phyloP scores from a whole-genome alignment of 2,329 filamentous ascomycete species.

The Neofusicoccum kwambonambiense region DNA sequence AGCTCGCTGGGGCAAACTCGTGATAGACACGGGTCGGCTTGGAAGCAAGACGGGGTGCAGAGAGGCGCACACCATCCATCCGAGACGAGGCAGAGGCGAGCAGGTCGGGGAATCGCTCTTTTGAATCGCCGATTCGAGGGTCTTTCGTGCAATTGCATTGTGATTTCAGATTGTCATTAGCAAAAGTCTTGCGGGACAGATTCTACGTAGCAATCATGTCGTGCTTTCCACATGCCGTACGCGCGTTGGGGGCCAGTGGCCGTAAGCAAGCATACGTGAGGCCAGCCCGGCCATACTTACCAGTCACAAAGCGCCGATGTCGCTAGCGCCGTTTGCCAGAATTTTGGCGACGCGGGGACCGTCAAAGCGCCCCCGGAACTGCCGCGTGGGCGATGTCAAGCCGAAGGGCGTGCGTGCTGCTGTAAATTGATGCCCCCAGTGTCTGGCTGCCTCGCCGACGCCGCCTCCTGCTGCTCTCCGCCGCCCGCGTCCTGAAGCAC shows the following conservation, averaged over 20 bases:
- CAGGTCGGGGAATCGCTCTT: constrained; percentile 14
- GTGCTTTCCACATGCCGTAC: background rate
- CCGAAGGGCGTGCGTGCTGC: background rate
- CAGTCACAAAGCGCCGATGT: background rate
- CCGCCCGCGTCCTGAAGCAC: no score
- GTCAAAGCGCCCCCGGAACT: background rate
- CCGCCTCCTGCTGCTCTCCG: background rate
- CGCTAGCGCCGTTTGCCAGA: constrained; percentile 5
- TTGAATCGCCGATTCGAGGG: constrained; percentile 3
- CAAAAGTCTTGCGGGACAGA: constrained; percentile 6
- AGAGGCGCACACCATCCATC: background rate
- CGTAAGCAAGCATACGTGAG: no score
- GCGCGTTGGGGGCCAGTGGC: background rate
- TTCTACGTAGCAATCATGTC: constrained; percentile 8
- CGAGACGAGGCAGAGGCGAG: constrained; percentile 17
- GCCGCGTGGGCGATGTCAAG: background rate
- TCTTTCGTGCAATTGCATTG: constrained; percentile 15
- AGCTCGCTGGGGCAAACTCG: constrained; percentile 13
- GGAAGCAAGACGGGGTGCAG: constrained; percentile 14
- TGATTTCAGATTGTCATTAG: constrained; percentile 18
- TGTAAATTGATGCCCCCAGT: background rate
- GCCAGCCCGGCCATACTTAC: background rate
- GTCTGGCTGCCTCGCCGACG: background rate
- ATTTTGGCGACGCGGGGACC: constrained; percentile 11
- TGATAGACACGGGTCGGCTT: constrained; percentile 8